Evolutionary conservation across 2,329 filamentous ascomycete species (phyloP).

Genomic region (Talaromyces pinophilus): DNA sequence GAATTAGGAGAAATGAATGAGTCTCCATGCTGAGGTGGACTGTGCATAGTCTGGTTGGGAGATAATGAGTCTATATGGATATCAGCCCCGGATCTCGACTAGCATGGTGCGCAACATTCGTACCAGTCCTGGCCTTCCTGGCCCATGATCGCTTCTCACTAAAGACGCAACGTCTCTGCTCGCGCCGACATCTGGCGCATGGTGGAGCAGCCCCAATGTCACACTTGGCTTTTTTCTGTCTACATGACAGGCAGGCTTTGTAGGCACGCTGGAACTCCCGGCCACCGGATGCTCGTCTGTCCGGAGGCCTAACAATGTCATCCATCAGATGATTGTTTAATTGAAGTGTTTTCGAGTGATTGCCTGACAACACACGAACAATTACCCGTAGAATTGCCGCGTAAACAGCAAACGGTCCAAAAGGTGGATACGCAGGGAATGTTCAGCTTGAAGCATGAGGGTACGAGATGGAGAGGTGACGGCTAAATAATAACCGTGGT

Average conservation of each 20-base stretch:
- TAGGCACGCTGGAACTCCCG: conserved; percentile 50
- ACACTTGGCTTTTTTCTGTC: conserved; percentile 56
- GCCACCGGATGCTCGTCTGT: conserved; percentile 20
- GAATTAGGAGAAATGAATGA: neutral
- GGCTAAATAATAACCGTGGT: conserved; percentile 7
- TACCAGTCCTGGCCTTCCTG: conserved; percentile 39
- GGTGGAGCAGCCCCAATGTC: conserved; percentile 47
- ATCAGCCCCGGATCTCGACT: neutral
- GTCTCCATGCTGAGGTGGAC: conserved; percentile 21
- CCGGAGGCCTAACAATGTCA: conserved; percentile 19
- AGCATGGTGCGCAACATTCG: neutral
- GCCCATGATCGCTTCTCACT: conserved; percentile 46
- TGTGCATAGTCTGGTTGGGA: conserved; percentile 16
- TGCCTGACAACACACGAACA: neutral
- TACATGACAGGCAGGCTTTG: conserved; percentile 57
- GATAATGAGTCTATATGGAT: conserved; percentile 6
- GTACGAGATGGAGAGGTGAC: neutral
- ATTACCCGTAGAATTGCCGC: conserved; percentile 17
- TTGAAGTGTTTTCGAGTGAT: neutral
- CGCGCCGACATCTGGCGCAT: conserved; percentile 53
- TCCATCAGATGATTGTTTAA: conserved; percentile 11
- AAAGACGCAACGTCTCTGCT: conserved; percentile 54
- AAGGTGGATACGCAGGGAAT: neutral
- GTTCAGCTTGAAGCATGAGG: neutral
- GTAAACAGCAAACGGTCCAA: neutral